Percentiles rank a stretch among this genome's conserved stretches.
Conservation (phyloP, 1,284 basidiomycete species). For the Porogramme epimiltina region DNA sequence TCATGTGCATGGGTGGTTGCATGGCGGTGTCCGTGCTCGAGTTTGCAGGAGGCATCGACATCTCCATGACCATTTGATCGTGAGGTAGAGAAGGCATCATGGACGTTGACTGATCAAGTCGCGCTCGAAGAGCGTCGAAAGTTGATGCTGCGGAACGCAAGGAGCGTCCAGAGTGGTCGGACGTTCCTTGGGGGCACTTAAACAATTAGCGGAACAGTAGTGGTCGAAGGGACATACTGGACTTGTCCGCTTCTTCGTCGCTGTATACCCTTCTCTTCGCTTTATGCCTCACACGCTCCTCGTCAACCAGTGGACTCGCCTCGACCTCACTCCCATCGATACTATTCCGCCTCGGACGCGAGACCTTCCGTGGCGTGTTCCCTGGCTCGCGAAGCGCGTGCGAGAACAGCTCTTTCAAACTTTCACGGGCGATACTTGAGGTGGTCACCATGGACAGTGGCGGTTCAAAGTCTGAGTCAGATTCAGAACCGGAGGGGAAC, state of each 20-base stretch:
- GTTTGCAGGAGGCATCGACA: constrained; percentile 33
- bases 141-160: constrained; percentile 25
- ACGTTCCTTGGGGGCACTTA: constrained; percentile 6
- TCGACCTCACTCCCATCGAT: constrained; percentile 64
- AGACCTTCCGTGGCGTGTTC: constrained; percentile 56
- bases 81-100: constrained; percentile 21
- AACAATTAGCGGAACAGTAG: no score
- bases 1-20: constrained; percentile 37
- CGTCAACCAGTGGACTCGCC: constrained; percentile 48
- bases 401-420: constrained; percentile 63
- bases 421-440: constrained; percentile 55
- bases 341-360: constrained; percentile 51
- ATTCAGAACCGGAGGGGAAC: constrained; percentile 46
- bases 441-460: constrained; percentile 42
- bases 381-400: constrained; percentile 61
- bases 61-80: constrained; percentile 30
- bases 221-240: no score
- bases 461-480: constrained; percentile 63
- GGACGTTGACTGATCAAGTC: constrained; percentile 24
- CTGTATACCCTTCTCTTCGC: constrained; percentile 61
- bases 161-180: constrained; percentile 25
- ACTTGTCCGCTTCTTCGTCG: constrained; percentile 65
- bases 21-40: constrained; percentile 39
- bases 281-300: constrained; percentile 47
- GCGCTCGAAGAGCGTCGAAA: constrained; percentile 32